phyloP scores from a whole-genome alignment of 768 basidiomycete genomes.

The Tylopilus sp. region DNA sequence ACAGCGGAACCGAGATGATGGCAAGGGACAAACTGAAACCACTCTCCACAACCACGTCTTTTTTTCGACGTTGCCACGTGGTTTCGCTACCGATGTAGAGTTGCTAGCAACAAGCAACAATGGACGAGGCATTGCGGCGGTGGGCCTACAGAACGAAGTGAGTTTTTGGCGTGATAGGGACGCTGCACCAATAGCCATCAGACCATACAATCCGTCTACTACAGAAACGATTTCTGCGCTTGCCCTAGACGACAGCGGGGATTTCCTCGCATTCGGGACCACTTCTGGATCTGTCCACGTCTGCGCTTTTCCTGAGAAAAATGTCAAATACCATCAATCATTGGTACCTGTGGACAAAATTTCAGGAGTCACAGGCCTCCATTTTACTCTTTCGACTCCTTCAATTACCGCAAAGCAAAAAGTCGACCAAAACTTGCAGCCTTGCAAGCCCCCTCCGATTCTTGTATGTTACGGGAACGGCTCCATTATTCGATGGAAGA shows the following conservation, averaged over 20 bases:
- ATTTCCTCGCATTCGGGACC: slow-evolving; percentile 70
- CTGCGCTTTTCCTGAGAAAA: slow-evolving; percentile 51
- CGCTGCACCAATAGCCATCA: slow-evolving; percentile 43
- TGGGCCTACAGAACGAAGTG: slow-evolving; percentile 78
- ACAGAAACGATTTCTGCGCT: slow-evolving; percentile 55
- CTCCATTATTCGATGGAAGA: slow-evolving; percentile 49
- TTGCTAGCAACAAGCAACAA: slow-evolving; percentile 68
- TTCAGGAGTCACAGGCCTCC: slow-evolving; percentile 52
- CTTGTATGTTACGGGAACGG: slow-evolving; percentile 61
- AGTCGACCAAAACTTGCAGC: slow-evolving; percentile 10
- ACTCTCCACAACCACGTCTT: slow-evolving; percentile 43
- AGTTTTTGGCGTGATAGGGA: slow-evolving; percentile 59
- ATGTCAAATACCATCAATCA: slow-evolving; percentile 37
- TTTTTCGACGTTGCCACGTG: slow-evolving; percentile 76
- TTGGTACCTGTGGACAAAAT: slow-evolving; percentile 41
- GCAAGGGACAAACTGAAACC: slow-evolving; percentile 29
- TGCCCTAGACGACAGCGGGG: slow-evolving; percentile 58
- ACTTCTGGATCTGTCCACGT: slow-evolving; percentile 59
- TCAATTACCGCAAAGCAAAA: slow-evolving; percentile 16
- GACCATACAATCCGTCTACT: slow-evolving; percentile 42
- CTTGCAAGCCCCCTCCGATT: slow-evolving; percentile 26
- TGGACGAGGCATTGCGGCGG: slow-evolving; percentile 62
- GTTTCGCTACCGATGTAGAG: slow-evolving; percentile 79
- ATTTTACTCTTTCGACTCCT: slow-evolving; percentile 34
- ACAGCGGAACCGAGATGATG: slow-evolving; percentile 61